A percentile compares a stretch with the other conserved stretches of the same genome.
Conservation (phyloP, 139 green algal genomes). For the Desmodesmus armatus region DNA sequence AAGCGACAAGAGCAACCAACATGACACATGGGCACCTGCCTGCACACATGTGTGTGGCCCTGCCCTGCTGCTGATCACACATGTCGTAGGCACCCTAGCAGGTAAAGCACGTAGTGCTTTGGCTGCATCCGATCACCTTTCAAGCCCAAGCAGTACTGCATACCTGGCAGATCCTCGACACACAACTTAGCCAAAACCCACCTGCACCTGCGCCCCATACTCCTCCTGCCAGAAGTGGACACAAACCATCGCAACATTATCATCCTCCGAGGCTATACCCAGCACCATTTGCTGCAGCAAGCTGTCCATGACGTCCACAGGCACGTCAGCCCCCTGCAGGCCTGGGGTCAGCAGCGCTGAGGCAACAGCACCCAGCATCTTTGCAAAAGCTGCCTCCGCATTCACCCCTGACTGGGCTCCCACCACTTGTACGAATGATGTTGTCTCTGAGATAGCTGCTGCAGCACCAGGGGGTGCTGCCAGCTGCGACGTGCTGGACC, state of each 20-base stretch:
- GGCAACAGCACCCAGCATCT: constrained; percentile 52
- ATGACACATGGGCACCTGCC: background rate
- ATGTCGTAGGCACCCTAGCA: background rate
- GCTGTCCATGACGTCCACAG: constrained; percentile 33
- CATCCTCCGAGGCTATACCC: constrained; percentile 49
- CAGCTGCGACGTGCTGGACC: background rate
- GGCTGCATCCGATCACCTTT: no score
- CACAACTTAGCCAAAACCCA: background rate
- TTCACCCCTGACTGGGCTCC: background rate
- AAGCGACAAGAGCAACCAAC: background rate
- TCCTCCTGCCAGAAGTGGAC: constrained; percentile 62
- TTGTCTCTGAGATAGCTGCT: background rate
- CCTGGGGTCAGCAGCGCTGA: constrained; percentile 45
- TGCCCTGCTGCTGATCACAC: background rate
- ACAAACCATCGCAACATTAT: constrained; percentile 49
- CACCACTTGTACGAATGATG: background rate
- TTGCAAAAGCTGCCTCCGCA: constrained; percentile 34
- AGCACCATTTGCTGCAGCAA: constrained; percentile 59
- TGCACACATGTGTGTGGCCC: background rate
- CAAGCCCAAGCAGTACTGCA: background rate
- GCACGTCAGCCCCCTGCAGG: constrained; percentile 36
- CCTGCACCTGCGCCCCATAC: constrained; percentile 61
- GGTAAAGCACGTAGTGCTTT: no score
- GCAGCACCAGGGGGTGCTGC: no score
- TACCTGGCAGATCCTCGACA: background rate